Base-by-base conservation (phyloP, 192 early-diverging fungal genomes). In the Dispira parvispora region DNA sequence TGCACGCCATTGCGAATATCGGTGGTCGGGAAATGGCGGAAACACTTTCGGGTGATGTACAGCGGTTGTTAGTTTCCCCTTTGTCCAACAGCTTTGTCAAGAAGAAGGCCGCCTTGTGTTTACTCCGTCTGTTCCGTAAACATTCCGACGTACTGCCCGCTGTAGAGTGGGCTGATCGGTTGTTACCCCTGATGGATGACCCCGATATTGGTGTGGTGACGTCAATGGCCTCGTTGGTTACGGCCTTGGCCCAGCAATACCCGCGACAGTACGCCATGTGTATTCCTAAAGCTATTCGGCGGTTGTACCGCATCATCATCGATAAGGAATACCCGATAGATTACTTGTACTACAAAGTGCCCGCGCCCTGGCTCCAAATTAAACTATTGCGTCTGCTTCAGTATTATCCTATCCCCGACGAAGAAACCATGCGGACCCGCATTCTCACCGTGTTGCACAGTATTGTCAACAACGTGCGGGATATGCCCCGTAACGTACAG, bases 1-100 rank as follows among this genome's bases (percentile, higher is more conserved):
- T 99, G 14, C 90, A 92, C 63, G 89, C 95, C 5, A 91, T 97
- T 62, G 91, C 97, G n/a, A 99, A 99, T 66, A 89, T 96, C 63
- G 87, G 89, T 58, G 86, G 87, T 27, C 71, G 85, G 28, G 91
- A 94, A 67, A 90, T 99, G 82, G 94, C 93, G 13, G 90, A 94
- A 64, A 72, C 78, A 0, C 69, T 99, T 61, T 81, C 84, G 0
- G 68, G 71, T 16, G 94, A 99, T 67, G 91, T 99, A 27, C 78
- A 91, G 54, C 73, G 79, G 52, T 78, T 91, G 26, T 74, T 99
- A 63, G 77, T 94, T 25, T 85, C 91, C 62, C 82, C 81, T 82
- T 90, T 75, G 49, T 81, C 84, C 25, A 81, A 81, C 68, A 76
- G 80, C 57, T 99, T 99, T 81, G 85, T 94, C 46, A 89, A 89